These are phyloP conservation scores for Saccharomycopsis fermentans DNA, from an alignment of 805 yeast genomes.

Conservation along the genomic window DNA sequence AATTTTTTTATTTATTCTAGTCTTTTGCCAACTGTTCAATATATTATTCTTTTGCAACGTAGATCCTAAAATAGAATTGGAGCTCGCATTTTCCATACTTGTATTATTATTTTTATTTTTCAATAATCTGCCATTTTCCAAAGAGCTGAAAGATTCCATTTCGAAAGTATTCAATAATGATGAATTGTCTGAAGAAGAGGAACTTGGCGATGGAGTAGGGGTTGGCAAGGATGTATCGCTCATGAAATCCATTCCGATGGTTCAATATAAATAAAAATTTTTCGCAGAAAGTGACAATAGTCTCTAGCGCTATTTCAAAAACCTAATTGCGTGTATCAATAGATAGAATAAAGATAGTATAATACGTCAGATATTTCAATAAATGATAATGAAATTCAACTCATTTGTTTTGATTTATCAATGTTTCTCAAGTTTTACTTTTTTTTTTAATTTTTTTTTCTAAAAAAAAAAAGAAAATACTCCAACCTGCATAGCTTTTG, in stretches of 20 bases:
- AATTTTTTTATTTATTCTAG: not conserved
- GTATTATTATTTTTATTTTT: not conserved
- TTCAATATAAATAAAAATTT: not conserved
- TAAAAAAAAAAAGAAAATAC: too few species aligned
- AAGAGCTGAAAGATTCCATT: not conserved
- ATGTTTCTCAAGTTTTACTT: not conserved
- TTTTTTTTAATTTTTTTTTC: not conserved
- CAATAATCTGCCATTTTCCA: not conserved
- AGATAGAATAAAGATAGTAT: not conserved
- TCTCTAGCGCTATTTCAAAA: not conserved
- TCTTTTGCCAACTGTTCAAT: not conserved
- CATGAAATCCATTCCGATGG: not conserved
- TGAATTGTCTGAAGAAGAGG: not conserved
- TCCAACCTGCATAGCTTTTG: too few species aligned
- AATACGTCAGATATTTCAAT: not conserved
- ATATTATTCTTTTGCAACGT: not conserved
- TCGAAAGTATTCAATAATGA: not conserved
- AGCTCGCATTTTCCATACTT: not conserved
- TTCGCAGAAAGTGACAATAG: not conserved
- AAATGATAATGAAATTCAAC: too few species aligned
- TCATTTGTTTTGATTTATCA: too few species aligned
- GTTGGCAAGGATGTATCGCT: not conserved
- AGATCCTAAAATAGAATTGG: not conserved
- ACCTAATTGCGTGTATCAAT: not conserved
- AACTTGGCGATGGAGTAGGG: not conserved